Conservation (phyloP, 2,329 filamentous ascomycete species). For the Metarhizium anisopliae region DNA sequence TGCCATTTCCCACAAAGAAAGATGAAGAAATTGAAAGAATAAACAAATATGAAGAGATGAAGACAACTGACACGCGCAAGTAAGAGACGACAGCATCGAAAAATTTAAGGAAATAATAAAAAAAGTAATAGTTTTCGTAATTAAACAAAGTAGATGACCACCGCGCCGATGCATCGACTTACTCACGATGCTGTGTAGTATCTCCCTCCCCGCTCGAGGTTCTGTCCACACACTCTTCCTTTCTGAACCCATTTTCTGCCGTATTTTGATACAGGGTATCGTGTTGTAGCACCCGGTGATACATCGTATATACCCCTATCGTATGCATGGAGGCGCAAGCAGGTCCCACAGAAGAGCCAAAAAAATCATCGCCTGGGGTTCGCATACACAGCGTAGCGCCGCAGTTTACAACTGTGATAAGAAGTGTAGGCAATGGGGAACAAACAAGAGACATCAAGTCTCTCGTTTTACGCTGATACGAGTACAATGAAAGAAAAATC, state of each 20-base stretch:
- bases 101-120: background rate
- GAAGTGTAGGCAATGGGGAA: background rate
- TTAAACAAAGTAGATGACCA: slow-evolving; percentile 45
- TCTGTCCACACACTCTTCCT: slow-evolving; percentile 1
- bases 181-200: slow-evolving; percentile 21
- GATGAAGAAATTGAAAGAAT: slow-evolving; percentile 6
- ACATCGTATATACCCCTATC: background rate
- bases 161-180: slow-evolving; percentile 25
- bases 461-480: slow-evolving; percentile 17
- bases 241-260: background rate
- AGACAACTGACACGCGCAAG: background rate
- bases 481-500: slow-evolving; percentile 23
- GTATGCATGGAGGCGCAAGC: slow-evolving; percentile 1
- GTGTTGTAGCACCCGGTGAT: background rate
- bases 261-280: background rate
- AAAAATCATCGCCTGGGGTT: slow-evolving; percentile 1
- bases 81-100: background rate
- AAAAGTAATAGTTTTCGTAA: slow-evolving; percentile 29
- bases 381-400: background rate
- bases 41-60: background rate
- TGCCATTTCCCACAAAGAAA: background rate
- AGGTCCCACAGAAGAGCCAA: slow-evolving; percentile 10
- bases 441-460: background rate
- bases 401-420: background rate
- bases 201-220: slow-evolving; percentile 4